These are phyloP conservation scores for Schwanniomyces occidentalis DNA, from an alignment of 805 yeast species.

Conservation along the genomic window DNA sequence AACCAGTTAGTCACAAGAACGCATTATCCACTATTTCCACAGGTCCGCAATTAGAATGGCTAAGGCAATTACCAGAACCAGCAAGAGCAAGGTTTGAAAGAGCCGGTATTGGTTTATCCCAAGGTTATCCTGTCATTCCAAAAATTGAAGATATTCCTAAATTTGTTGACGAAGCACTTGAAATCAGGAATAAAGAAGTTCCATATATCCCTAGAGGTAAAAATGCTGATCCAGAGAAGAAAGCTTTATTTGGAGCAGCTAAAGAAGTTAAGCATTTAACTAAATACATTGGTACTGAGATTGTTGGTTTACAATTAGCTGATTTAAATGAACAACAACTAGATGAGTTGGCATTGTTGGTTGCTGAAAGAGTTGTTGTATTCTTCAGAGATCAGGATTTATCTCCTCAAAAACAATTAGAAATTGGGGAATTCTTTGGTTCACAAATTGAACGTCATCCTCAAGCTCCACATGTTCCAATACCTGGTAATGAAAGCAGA, in stretches of 20 bases:
- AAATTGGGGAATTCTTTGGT: slow-evolving; percentile 30
- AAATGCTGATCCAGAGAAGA: slow-evolving; percentile 32
- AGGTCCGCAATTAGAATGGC: slow-evolving; percentile 9
- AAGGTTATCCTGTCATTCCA: slow-evolving; percentile 26
- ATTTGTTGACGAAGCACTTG: slow-evolving; percentile 27
- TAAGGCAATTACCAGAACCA: slow-evolving; percentile 21
- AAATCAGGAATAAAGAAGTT: slow-evolving; percentile 19
- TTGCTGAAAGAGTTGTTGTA: slow-evolving; percentile 29
- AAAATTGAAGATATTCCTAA: slow-evolving; percentile 22
- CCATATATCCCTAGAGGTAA: slow-evolving; percentile 26
- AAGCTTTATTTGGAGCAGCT: slow-evolving; percentile 28
- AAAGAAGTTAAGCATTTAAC: slow-evolving; percentile 25
- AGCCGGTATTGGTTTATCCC: slow-evolving; percentile 23
- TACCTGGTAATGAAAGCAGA: too few species aligned
- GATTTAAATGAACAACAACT: slow-evolving; percentile 25
- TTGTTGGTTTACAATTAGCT: slow-evolving; percentile 27
- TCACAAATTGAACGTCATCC: slow-evolving; percentile 31
- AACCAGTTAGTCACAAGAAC: slow-evolving; percentile 11
- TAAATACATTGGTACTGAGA: slow-evolving; percentile 28
- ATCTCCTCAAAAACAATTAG: slow-evolving; percentile 30
- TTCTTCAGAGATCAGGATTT: slow-evolving; percentile 31
- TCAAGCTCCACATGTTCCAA: slow-evolving; percentile 23
- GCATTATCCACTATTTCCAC: not conserved
- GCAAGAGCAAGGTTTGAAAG: slow-evolving; percentile 23
- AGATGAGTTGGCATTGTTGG: slow-evolving; percentile 27